Percentiles rank a stretch among this genome's conserved stretches.
Conservation (phyloP, 345 rosid species). For the Lagerstroemia speciosa region DNA sequence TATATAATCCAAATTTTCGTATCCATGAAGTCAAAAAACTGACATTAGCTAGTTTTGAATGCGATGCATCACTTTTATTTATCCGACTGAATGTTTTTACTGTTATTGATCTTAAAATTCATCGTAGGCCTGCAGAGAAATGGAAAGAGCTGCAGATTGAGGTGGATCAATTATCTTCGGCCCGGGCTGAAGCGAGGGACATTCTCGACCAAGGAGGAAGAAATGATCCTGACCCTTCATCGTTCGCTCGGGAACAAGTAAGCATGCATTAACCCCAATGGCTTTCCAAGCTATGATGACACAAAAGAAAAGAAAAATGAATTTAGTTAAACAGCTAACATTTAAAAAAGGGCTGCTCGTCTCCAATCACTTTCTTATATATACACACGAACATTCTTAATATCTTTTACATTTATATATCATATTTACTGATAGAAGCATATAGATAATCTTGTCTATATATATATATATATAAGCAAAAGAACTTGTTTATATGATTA, state of each 20-base stretch:
- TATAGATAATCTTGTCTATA: neutral
- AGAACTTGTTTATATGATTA: too few species aligned
- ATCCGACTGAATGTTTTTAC: neutral
- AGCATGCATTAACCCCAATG: too few species aligned
- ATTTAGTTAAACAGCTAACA: too few species aligned
- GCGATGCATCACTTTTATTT: too few species aligned
- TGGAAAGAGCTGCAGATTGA: conserved; percentile 90
- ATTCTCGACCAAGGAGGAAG: conserved; percentile 58
- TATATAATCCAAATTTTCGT: too few species aligned
- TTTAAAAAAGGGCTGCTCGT: too few species aligned
- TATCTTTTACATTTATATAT: too few species aligned
- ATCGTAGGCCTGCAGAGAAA: conserved; percentile 70
- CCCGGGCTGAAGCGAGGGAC: conserved; percentile 75
- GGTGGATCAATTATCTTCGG: conserved; percentile 90
- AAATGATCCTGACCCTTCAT: conserved; percentile 58
- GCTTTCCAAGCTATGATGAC: too few species aligned
- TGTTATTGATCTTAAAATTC: neutral
- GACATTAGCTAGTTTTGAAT: neutral
- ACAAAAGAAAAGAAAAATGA: too few species aligned
- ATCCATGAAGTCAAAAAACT: neutral
- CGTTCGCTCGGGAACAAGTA: conserved; percentile 84
- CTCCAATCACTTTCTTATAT: too few species aligned
- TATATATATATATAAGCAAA: too few species aligned
- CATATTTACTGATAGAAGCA: neutral
- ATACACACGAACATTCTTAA: too few species aligned